phyloP scores from a whole-genome alignment of 2,329 filamentous ascomycete genomes.

The Cadophora sp. region DNA sequence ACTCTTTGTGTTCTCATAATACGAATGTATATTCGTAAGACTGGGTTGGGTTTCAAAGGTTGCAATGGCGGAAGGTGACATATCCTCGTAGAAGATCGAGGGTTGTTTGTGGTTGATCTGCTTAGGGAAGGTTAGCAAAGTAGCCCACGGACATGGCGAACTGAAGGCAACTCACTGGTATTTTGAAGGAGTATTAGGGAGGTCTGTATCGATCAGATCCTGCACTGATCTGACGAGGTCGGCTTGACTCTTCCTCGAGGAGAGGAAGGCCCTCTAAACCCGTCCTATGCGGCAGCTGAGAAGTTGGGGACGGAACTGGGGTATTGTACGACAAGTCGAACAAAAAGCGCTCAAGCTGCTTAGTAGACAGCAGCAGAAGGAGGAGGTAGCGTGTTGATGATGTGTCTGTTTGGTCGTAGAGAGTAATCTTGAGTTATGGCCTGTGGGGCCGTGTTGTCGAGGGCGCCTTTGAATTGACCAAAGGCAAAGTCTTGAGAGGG shows the following conservation, averaged over 20 bases:
- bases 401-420: slow-evolving; percentile 68
- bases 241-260: slow-evolving; percentile 98
- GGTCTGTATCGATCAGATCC: slow-evolving; percentile 94
- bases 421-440: slow-evolving; percentile 75
- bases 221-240: slow-evolving; percentile 91
- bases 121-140: slow-evolving; percentile 17
- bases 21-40: slow-evolving; percentile 43
- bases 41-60: slow-evolving; percentile 52
- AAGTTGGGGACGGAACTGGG: slow-evolving; percentile 64
- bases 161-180: slow-evolving; percentile 34
- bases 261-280: slow-evolving; percentile 99
- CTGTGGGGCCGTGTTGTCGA: slow-evolving; percentile 64
- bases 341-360: slow-evolving; percentile 57
- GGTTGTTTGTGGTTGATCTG: slow-evolving; percentile 25
- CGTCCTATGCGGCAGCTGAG: slow-evolving; percentile 99
- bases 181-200: slow-evolving; percentile 73
- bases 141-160: neutral
- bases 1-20: slow-evolving; percentile 40
- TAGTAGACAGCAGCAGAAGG: slow-evolving; percentile 58
- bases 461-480: slow-evolving; percentile 70
- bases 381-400: slow-evolving; percentile 70
- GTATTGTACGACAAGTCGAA: slow-evolving; percentile 57
- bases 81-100: slow-evolving; percentile 49
- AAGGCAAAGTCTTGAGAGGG: slow-evolving; percentile 57
- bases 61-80: slow-evolving; percentile 74